Percentiles rank a stretch among this genome's conserved stretches.
These are phyloP conservation scores for Trametes maxima DNA, from an alignment of 768 basidiomycete species.

Conservation along the genomic window DNA sequence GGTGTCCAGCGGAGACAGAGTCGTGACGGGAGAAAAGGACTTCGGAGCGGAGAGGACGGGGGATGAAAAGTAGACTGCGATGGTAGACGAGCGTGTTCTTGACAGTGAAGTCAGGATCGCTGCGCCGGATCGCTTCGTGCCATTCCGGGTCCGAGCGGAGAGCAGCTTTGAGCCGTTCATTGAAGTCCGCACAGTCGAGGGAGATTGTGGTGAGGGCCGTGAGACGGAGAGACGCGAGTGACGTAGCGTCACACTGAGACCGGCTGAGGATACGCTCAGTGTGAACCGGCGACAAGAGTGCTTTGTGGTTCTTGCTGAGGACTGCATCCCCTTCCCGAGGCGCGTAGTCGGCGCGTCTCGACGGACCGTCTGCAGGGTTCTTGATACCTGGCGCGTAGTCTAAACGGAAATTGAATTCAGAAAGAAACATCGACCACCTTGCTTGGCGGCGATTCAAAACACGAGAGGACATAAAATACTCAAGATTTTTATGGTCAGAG, in stretches of 20 bases:
- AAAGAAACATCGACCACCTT: conserved; percentile 14
- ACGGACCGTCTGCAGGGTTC: conserved; percentile 26
- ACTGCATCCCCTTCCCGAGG: conserved; percentile 24
- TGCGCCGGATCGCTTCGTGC: conserved; percentile 8
- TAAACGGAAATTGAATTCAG: conserved; percentile 37
- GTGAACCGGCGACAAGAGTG: conserved; percentile 9
- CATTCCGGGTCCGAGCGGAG: conserved; percentile 11
- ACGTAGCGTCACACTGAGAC: background rate
- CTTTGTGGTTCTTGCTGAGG: conserved; percentile 4
- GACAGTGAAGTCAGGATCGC: conserved; percentile 22
- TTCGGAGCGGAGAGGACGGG: conserved; percentile 32
- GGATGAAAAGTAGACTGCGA: conserved; percentile 36
- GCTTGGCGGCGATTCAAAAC: conserved; percentile 46
- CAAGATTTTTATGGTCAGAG: conserved; percentile 39
- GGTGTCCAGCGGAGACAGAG: conserved; percentile 42
- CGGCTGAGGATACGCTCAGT: conserved; percentile 4
- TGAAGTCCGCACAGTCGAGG: background rate
- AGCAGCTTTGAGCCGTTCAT: conserved; percentile 2
- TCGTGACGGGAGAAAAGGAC: conserved; percentile 42
- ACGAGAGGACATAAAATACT: conserved; percentile 44
- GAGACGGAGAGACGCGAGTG: background rate
- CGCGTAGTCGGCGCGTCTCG: conserved; percentile 26
- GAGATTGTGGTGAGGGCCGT: background rate
- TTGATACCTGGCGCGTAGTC: conserved; percentile 36
- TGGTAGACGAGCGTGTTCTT: conserved; percentile 27